Conservation (phyloP, 176 grass and related monocot species). For the Oryza punctata region DNA sequence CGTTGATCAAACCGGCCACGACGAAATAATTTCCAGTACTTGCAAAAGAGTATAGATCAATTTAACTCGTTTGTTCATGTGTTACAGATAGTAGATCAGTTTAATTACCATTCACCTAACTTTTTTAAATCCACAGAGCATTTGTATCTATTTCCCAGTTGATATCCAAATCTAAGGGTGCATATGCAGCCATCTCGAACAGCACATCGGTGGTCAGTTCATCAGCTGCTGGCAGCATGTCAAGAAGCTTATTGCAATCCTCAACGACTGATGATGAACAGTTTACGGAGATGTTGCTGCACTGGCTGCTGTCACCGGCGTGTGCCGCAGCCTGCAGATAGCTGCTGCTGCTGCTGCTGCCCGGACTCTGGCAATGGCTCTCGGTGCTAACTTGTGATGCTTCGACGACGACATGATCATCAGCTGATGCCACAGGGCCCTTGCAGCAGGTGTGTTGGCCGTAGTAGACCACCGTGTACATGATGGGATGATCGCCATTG, state of each 20-base stretch:
- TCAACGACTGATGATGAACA: conserved; percentile 18
- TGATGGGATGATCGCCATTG: neutral
- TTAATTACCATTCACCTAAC: neutral
- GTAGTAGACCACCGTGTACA: conserved; percentile 41
- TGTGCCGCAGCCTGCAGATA: neutral
- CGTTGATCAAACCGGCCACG: too few relatives aligned
- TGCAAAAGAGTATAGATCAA: too few relatives aligned
- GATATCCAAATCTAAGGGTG: neutral
- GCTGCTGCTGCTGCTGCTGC: neutral
- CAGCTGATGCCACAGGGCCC: neutral
- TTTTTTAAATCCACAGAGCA: neutral
- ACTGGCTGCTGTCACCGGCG: neutral
- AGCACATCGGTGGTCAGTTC: neutral
- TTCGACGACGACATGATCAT: neutral
- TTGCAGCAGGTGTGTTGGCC: conserved; percentile 56
- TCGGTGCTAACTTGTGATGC: neutral
- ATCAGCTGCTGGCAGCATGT: neutral
- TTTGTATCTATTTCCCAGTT: neutral
- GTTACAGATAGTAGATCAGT: neutral
- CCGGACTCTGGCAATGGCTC: neutral
- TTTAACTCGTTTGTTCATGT: neutral
- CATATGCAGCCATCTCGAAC: too few relatives aligned
- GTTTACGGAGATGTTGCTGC: conserved; percentile 12
- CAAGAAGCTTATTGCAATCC: conserved; percentile 7
- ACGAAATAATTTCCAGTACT: too few relatives aligned